Evolutionary conservation across 2,329 filamentous ascomycete genomes (phyloP).

Genomic region (Fusarium setosum): DNA sequence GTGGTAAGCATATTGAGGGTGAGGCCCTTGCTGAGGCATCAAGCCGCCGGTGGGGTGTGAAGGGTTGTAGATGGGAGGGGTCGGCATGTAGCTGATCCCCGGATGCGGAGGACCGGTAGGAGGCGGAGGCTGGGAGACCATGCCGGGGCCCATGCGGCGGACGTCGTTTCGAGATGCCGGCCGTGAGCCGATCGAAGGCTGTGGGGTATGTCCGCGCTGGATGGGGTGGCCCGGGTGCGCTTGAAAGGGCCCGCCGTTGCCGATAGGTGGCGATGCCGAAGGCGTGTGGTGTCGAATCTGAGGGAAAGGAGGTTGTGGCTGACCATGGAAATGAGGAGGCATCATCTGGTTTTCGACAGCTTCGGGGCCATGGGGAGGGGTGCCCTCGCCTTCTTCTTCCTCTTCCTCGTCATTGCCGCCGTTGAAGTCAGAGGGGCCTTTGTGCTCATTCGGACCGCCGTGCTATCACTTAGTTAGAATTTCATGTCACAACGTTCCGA

Average conservation of each 20-base stretch:
- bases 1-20: constrained; percentile 37
- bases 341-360: constrained; percentile 69
- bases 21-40: constrained; percentile 36
- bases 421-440: constrained; percentile 92
- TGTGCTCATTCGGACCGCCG: constrained; percentile 93
- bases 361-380: constrained; percentile 75
- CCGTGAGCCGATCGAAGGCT: constrained; percentile 76
- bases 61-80: constrained; percentile 85
- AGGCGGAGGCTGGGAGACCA: constrained; percentile 70
- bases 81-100: constrained; percentile 86
- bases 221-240: constrained; percentile 51
- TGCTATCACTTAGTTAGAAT: constrained; percentile 67
- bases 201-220: constrained; percentile 82
- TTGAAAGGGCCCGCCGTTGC: constrained; percentile 79
- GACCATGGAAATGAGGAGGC: constrained; percentile 76
- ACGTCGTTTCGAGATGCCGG: constrained; percentile 81
- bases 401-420: constrained; percentile 89
- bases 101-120: constrained; percentile 66
- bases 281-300: constrained; percentile 86
- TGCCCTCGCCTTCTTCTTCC: constrained; percentile 76
- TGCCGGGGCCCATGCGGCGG: constrained; percentile 78
- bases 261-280: constrained; percentile 89
- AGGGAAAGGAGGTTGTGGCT: constrained; percentile 71
- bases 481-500: not conserved
- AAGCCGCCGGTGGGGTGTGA: constrained; percentile 42